A percentile compares a stretch with the other conserved stretches of the same genome.
phyloP scores from a whole-genome alignment of 495 filamentous ascomycete genomes.

The Cercophora scortea region DNA sequence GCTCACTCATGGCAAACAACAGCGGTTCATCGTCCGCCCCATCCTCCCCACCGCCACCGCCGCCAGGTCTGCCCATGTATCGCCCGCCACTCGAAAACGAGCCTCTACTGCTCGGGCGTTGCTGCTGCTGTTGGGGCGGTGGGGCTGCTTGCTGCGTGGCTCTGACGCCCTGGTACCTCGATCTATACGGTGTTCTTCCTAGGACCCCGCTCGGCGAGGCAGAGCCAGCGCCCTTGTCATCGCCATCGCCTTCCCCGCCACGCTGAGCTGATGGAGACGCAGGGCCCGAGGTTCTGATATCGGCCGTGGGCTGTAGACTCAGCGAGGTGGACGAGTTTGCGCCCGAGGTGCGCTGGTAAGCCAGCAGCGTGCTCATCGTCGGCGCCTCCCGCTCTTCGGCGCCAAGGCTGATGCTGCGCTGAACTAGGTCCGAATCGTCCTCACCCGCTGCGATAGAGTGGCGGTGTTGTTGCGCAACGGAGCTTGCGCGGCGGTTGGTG shows the following conservation, averaged over 20 bases:
- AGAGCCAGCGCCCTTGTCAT: constrained; percentile 23
- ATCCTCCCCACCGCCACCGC: constrained; percentile 35
- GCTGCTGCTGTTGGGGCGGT: too few relatives aligned
- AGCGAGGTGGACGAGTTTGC: constrained; percentile 18
- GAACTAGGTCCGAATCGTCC: constrained; percentile 54
- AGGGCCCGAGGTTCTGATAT: constrained; percentile 19
- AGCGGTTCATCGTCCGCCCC: constrained; percentile 71
- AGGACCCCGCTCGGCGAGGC: constrained; percentile 4
- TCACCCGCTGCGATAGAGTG: constrained; percentile 32
- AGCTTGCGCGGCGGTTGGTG: constrained; percentile 60
- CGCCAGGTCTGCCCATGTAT: constrained; percentile 26
- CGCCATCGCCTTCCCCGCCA: not conserved
- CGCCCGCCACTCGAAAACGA: constrained; percentile 34
- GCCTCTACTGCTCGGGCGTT: constrained; percentile 4
- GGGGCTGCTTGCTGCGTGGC: too few relatives aligned
- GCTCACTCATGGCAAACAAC: constrained; percentile 83
- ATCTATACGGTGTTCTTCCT: too few relatives aligned
- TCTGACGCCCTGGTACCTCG: too few relatives aligned
- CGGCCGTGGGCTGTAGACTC: constrained; percentile 37
- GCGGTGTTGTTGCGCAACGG: constrained; percentile 64
- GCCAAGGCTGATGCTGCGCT: constrained; percentile 72
- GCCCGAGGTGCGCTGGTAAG: constrained; percentile 24
- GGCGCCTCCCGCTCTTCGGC: constrained; percentile 56
- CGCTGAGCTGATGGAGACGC: not conserved
- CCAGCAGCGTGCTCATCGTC: constrained; percentile 49